Base-by-base conservation (phyloP, 306 rosid species). In the Inga oerstediana region DNA sequence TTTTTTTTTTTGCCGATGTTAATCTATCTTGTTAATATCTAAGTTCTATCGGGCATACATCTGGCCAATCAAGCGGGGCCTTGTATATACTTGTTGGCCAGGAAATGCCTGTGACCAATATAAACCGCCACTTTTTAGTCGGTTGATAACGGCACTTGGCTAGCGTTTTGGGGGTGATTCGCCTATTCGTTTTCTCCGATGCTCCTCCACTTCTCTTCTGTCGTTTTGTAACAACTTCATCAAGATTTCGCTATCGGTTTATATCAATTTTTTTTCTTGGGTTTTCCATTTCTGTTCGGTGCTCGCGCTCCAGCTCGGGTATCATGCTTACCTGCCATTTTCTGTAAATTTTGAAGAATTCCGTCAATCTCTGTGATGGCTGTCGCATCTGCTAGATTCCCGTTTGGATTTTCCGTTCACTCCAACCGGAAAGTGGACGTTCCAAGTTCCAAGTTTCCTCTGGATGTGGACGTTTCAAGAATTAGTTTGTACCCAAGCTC, bases 381-480 rank as follows among this genome's bases (percentile, higher is more conserved):
- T 45, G 44, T 87, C 79, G 89, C 85, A 80, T 86, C 87, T 62
- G 83, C 81, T 62, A 85, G 89, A 59, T 82, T 58, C 87, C 90
- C 94, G 72, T 73, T 87, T 59, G 88, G 92, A 75, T 66, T 81
- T 13, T 16, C 85, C 44, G 61, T 77, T 43, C 91, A 81, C 85
- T 87, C 81, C 46, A 84, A 78, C 72, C 86, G 22, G 51, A 87
- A 81, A 80, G 11, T 85, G 48, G 85, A 86, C 11, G 81, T 34
- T 43, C 81, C 85, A 44, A 71, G 82, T 74, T 83, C 86, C 32
- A 67, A 24, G 66, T 89, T 91, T 72, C 94, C 90, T 69, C 78
- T 67, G 17, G 90, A 84, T 4, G 49, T 82, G 13, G 86, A 90
- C 72, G 75, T 86, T 83, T 86, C 92, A 2, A 90, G 88, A 84